Conservation (phyloP, 768 basidiomycete species). For the Calocera viscosa region DNA sequence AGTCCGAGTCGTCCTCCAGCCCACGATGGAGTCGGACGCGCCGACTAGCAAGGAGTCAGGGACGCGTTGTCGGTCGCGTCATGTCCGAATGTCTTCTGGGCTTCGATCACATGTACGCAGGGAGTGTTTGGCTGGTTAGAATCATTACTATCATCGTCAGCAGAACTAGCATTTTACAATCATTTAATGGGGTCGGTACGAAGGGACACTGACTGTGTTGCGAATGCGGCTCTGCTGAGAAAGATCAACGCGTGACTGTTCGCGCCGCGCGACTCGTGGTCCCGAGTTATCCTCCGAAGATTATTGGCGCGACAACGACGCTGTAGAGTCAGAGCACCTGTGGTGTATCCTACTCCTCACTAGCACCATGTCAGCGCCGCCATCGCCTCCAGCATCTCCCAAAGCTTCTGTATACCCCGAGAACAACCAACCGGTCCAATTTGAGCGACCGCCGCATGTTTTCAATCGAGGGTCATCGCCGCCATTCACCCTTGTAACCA, state of each 20-base stretch:
- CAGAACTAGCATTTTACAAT: too few species aligned
- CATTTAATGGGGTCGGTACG: too few species aligned
- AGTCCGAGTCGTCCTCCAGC: neutral
- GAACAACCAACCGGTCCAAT: neutral
- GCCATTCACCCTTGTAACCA: slow-evolving; percentile 24
- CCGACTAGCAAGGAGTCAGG: neutral
- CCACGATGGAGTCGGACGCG: neutral
- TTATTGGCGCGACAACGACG: neutral
- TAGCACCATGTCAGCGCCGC: neutral
- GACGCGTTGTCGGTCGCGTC: slow-evolving; percentile 1
- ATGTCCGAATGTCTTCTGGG: neutral
- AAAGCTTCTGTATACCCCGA: neutral
- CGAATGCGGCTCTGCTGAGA: neutral
- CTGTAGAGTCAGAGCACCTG: neutral
- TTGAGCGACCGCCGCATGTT: slow-evolving; percentile 17
- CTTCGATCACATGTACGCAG: too few species aligned
- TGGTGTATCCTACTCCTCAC: neutral
- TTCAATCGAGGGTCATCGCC: slow-evolving; percentile 18
- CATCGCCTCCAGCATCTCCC: neutral
- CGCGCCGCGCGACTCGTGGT: neutral
- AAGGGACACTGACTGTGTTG: neutral
- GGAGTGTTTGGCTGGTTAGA: too few species aligned
- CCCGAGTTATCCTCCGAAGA: neutral
- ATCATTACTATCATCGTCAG: too few species aligned
- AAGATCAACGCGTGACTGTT: neutral